Conservation (phyloP, 2,329 filamentous ascomycete species). For the Colletotrichum lentis region DNA sequence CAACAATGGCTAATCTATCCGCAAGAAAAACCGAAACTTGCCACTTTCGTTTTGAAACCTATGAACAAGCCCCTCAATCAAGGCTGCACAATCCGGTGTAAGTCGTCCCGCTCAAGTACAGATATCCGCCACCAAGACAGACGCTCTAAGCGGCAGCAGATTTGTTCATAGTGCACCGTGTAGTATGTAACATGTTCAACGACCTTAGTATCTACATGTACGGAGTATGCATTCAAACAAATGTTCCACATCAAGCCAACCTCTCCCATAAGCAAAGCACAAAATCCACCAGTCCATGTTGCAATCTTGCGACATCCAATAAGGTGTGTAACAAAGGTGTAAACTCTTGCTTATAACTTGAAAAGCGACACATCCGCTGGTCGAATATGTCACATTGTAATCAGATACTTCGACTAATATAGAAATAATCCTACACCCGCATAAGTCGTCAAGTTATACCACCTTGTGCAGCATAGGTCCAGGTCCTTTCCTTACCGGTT, state of each 20-base stretch:
- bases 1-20: background rate
- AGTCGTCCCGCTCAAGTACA: no score
- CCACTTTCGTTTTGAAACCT: no score
- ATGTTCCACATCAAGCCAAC: background rate
- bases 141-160: background rate
- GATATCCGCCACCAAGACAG: no score
- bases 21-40: no score
- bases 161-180: background rate
- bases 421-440: background rate
- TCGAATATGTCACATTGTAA: conserved; percentile 16
- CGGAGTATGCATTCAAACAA: background rate
- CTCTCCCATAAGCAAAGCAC: background rate
- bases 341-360: no score
- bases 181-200: background rate
- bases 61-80: no score
- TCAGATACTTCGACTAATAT: background rate
- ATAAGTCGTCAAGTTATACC: background rate
- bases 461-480: background rate
- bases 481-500: background rate
- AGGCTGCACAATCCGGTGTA: no score
- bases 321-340: no score
- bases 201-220: background rate
- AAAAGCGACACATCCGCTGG: background rate
- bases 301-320: background rate
- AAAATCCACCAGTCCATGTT: background rate